These are phyloP conservation scores for Pseudogymnoascus sp. DNA, from an alignment of 2,329 filamentous ascomycete species.

Conservation along the genomic window DNA sequence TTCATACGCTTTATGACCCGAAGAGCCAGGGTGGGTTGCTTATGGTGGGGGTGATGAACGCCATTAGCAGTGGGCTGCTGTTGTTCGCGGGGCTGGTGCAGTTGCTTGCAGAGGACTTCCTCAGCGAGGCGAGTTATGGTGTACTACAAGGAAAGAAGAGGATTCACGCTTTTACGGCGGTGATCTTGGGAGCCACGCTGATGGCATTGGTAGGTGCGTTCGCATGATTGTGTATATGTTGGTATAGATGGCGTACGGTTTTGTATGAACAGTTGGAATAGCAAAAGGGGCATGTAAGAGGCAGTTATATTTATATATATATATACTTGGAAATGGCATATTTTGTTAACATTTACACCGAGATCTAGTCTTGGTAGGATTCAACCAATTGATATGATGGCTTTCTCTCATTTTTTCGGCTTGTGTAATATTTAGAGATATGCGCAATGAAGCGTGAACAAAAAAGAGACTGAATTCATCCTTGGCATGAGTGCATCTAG, in stretches of 20 bases:
- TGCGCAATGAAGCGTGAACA: neutral
- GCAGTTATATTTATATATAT: neutral
- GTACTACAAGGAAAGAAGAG: constrained; percentile 47
- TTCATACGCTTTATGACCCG: constrained; percentile 75
- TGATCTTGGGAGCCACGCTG: constrained; percentile 49
- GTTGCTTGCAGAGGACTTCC: constrained; percentile 79
- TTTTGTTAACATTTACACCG: neutral
- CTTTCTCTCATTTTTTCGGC: neutral
- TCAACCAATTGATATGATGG: neutral
- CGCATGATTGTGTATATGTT: constrained; percentile 34
- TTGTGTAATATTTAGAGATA: neutral
- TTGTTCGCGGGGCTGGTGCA: constrained; percentile 79
- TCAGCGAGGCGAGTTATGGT: constrained; percentile 56
- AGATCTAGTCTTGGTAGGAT: neutral
- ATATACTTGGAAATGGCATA: neutral
- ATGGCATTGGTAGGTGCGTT: constrained; percentile 63
- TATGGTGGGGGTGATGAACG: constrained; percentile 82
- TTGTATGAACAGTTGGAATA: neutral
- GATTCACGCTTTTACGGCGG: constrained; percentile 52
- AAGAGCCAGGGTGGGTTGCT: constrained; percentile 65
- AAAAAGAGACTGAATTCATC: too few species aligned
- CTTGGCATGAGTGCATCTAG: neutral
- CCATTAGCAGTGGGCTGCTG: constrained; percentile 69
- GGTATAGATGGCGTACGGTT: neutral
- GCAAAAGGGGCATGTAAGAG: neutral